Evolutionary conservation across 2,329 filamentous ascomycete species (phyloP).

Genomic region (Allantophomopsis lycopodina): DNA sequence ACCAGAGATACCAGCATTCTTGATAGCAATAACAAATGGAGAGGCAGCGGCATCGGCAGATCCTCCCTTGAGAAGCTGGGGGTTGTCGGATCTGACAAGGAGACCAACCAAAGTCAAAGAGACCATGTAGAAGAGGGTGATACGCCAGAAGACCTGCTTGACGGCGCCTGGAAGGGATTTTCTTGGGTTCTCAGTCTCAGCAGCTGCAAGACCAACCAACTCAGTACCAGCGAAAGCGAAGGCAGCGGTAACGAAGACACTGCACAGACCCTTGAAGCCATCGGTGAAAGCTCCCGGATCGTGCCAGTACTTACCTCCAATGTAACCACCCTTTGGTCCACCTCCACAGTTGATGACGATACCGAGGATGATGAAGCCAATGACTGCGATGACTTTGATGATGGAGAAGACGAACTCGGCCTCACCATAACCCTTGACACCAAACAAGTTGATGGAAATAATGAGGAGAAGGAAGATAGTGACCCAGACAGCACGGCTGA

Average conservation of each 20-base stretch:
- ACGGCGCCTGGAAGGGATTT: conserved; percentile 76
- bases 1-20: conserved; percentile 67
- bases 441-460: conserved; percentile 72
- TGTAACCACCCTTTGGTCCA: conserved; percentile 58
- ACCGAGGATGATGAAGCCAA: conserved; percentile 82
- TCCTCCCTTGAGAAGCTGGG: conserved; percentile 41
- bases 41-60: conserved; percentile 61
- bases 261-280: conserved; percentile 73
- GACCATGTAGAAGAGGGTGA: conserved; percentile 79
- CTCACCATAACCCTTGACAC: conserved; percentile 79
- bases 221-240: conserved; percentile 69
- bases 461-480: conserved; percentile 68
- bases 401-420: conserved; percentile 81
- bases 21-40: conserved; percentile 87
- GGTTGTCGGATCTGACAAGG: conserved; percentile 61
- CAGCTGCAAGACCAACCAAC: conserved; percentile 62
- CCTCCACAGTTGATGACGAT: conserved; percentile 79
- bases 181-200: conserved; percentile 65
- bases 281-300: conserved; percentile 74
- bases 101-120: conserved; percentile 71
- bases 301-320: conserved; percentile 66
- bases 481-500: conserved; percentile 60
- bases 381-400: conserved; percentile 74
- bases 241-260: conserved; percentile 62
- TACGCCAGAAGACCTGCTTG: conserved; percentile 93